A percentile compares a stretch with the other conserved stretches of the same genome.
phyloP scores from a whole-genome alignment of 2,329 filamentous ascomycete genomes.

The Epichloe scottii region DNA sequence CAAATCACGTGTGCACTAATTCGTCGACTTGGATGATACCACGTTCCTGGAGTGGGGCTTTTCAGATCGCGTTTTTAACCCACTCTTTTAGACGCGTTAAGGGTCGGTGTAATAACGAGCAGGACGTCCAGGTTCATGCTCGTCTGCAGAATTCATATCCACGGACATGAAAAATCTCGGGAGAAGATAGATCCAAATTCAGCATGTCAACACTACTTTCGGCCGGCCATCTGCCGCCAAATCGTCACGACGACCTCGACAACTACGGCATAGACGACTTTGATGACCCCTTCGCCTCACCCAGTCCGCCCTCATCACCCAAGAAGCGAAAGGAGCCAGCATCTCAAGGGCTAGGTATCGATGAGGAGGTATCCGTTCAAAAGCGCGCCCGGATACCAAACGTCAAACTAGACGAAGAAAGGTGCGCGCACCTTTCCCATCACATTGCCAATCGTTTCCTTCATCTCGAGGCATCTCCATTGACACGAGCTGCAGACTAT shows the following conservation, averaged over 20 bases:
- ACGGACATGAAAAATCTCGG: too few relatives aligned
- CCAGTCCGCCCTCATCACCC: conserved; percentile 25
- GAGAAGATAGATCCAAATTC: neutral
- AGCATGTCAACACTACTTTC: conserved; percentile 14
- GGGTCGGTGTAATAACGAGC: too few relatives aligned
- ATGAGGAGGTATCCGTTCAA: conserved; percentile 71
- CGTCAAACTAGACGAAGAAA: conserved; percentile 76
- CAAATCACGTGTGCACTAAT: conserved; percentile 4
- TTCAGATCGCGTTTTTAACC: conserved; percentile 4
- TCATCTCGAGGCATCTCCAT: neutral
- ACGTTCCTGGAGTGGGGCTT: neutral
- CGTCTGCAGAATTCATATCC: too few relatives aligned
- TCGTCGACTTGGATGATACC: neutral
- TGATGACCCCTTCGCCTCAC: conserved; percentile 37
- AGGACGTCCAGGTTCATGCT: too few relatives aligned
- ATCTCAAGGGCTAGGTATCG: conserved; percentile 54
- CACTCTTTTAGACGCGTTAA: neutral
- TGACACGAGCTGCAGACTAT: conserved; percentile 40
- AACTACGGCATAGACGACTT: conserved; percentile 58
- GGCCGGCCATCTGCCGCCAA: conserved; percentile 6
- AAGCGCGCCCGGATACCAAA: conserved; percentile 60
- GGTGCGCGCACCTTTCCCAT: conserved; percentile 30
- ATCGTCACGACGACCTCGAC: conserved; percentile 51
- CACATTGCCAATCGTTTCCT: neutral
- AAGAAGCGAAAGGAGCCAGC: conserved; percentile 38